These are phyloP conservation scores for Ophioceras dolichostomum DNA, from an alignment of 2,329 filamentous ascomycete genomes.

Conservation along the genomic window DNA sequence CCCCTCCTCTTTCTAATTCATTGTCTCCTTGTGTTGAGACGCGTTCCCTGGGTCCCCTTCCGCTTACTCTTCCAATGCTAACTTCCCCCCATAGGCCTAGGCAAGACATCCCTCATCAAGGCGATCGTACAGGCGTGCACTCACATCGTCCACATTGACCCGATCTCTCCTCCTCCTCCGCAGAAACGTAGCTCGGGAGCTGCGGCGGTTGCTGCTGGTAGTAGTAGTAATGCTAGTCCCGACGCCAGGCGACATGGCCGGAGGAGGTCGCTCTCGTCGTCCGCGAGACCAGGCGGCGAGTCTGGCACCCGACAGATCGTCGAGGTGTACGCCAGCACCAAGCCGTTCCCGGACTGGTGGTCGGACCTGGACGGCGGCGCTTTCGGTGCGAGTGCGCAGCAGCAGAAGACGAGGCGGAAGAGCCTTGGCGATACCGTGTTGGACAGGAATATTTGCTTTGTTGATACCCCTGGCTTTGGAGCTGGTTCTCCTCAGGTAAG, in stretches of 20 bases:
- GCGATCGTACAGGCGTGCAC: conserved; percentile 77
- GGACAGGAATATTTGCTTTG: conserved; percentile 87
- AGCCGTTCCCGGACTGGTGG: conserved; percentile 84
- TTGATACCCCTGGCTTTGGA: conserved; percentile 65
- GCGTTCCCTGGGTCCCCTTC: too few species aligned
- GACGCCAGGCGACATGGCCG: background rate
- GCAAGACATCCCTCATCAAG: conserved; percentile 82
- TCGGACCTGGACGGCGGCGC: conserved; percentile 56
- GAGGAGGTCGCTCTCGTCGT: background rate
- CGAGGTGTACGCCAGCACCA: conserved; percentile 69
- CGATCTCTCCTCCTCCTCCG: conserved; percentile 27
- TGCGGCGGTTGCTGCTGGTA: too few species aligned
- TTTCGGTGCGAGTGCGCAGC: conserved; percentile 23
- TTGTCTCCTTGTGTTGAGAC: conserved; percentile 7
- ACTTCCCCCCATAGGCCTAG: conserved; percentile 43
- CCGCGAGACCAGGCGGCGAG: conserved; percentile 10
- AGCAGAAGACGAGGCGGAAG: conserved; percentile 43
- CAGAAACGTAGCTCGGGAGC: conserved; percentile 9
- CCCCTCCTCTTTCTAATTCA: conserved; percentile 1
- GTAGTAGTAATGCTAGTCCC: too few species aligned
- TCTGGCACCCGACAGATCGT: conserved; percentile 31
- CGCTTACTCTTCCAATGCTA: conserved; percentile 1
- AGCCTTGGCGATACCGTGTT: conserved; percentile 66
- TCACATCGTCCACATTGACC: conserved; percentile 89
- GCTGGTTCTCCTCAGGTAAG: conserved; percentile 36